phyloP scores from a whole-genome alignment of 2,329 filamentous ascomycete genomes.

The Coniella lustricola region DNA sequence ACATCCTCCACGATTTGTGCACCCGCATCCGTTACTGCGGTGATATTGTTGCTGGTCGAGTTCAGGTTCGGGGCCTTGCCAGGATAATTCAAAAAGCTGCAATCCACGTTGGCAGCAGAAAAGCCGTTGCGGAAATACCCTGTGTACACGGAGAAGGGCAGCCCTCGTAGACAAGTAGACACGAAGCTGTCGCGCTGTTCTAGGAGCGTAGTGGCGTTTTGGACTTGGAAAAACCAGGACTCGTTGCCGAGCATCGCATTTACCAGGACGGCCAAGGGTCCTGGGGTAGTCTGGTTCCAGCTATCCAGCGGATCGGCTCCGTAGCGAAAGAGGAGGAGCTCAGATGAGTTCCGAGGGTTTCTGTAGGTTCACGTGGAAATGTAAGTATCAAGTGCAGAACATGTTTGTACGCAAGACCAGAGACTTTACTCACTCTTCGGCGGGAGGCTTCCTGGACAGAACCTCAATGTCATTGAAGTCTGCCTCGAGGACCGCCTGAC shows the following conservation, averaged over 20 bases:
- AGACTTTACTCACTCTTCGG: conserved; percentile 1
- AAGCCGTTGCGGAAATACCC: conserved; percentile 2
- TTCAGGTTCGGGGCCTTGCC: not conserved
- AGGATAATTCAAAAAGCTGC: conserved; percentile 1
- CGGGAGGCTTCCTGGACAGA: not conserved
- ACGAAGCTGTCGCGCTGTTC: not conserved
- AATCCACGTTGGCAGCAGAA: conserved; percentile 1
- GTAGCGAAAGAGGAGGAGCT: not conserved
- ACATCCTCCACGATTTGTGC: not conserved
- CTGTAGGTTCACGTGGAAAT: not conserved
- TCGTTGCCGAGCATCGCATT: conserved; percentile 7
- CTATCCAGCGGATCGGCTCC: conserved; percentile 3
- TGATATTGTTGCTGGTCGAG: not conserved
- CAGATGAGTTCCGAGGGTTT: not conserved
- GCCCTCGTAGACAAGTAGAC: not conserved
- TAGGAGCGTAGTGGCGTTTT: not conserved
- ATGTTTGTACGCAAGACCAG: too few species aligned
- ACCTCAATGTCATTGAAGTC: conserved; percentile 3
- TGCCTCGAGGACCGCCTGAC: not conserved
- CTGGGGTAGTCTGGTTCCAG: conserved; percentile 1
- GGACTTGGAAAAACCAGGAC: conserved; percentile 4
- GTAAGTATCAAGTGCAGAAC: not conserved
- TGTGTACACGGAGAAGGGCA: conserved; percentile 1
- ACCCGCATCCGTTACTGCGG: not conserved
- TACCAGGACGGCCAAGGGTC: conserved; percentile 1